phyloP scores from a whole-genome alignment of 1,139 yeast species.

The Pichia sp. region DNA sequence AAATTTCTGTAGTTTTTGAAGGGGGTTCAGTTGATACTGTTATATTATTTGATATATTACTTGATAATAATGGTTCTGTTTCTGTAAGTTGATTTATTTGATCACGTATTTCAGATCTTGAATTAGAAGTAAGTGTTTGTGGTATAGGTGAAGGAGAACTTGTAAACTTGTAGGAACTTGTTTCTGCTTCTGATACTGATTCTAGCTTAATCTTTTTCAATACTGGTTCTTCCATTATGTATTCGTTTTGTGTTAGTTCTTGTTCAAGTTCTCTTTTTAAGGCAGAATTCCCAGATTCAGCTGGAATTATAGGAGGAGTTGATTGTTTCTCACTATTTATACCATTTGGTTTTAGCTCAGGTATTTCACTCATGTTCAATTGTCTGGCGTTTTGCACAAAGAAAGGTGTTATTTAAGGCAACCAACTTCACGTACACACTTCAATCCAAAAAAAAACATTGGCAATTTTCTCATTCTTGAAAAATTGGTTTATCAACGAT shows the following conservation, averaged over 20 bases:
- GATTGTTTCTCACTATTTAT: not conserved
- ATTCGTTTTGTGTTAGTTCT: not conserved
- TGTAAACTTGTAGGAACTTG: not conserved
- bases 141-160: slow-evolving; percentile 6
- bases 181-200: not conserved
- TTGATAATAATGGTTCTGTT: not conserved
- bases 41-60: slow-evolving; percentile 9
- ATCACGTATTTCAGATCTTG: slow-evolving; percentile 4
- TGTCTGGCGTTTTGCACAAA: not conserved
- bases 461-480: no score
- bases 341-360: not conserved
- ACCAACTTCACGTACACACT: not conserved
- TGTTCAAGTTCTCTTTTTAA: not conserved
- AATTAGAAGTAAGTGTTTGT: slow-evolving; percentile 2
- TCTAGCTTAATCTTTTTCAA: slow-evolving; percentile 6
- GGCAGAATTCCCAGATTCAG: not conserved
- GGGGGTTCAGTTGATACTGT: not conserved
- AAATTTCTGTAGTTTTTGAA: not conserved
- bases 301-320: not conserved
- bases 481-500: no score
- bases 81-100: slow-evolving; percentile 1
- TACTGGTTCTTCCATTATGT: slow-evolving; percentile 4
- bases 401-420: no score
- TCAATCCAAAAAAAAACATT: not conserved
- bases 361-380: not conserved